phyloP scores from a whole-genome alignment of 2,329 filamentous ascomycete species.

The Alternaria gaisen region DNA sequence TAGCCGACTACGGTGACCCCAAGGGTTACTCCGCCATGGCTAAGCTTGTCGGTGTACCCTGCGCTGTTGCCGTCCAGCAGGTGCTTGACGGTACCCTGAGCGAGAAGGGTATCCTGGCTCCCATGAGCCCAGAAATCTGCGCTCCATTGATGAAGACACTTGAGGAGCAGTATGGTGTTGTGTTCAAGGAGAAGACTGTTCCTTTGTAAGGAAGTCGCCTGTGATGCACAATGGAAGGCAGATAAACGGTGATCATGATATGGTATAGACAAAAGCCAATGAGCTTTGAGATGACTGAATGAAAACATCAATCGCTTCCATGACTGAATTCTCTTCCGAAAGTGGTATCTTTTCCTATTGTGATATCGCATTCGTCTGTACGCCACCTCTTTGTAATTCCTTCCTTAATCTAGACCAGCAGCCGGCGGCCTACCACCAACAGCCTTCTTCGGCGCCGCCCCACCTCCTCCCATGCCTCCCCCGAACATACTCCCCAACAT shows the following conservation, averaged over 20 bases:
- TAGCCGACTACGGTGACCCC: slow-evolving; percentile 83
- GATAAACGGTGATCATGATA: background rate
- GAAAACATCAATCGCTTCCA: slow-evolving; percentile 9
- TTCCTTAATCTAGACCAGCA: slow-evolving; percentile 48
- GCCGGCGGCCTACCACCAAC: slow-evolving; percentile 46
- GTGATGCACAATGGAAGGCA: background rate
- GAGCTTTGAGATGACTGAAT: background rate
- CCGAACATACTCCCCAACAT: slow-evolving; percentile 98
- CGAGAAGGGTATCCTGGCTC: slow-evolving; percentile 78
- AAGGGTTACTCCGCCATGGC: slow-evolving; percentile 86
- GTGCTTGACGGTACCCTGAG: slow-evolving; percentile 78
- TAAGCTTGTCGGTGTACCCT: slow-evolving; percentile 79
- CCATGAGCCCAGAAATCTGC: slow-evolving; percentile 76
- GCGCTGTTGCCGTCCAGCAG: slow-evolving; percentile 77
- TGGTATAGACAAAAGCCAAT: slow-evolving; percentile 7
- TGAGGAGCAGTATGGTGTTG: slow-evolving; percentile 78
- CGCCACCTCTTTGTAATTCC: background rate
- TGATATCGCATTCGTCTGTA: background rate
- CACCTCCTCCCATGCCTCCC: slow-evolving; percentile 67
- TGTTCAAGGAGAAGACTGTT: slow-evolving; percentile 73
- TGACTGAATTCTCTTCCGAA: background rate
- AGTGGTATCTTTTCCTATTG: slow-evolving; percentile 9
- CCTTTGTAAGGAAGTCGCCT: slow-evolving; percentile 26
- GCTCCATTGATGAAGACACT: slow-evolving; percentile 79
- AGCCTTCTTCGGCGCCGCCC: slow-evolving; percentile 54